Percentiles rank a stretch among this genome's conserved stretches.
phyloP scores from a whole-genome alignment of 495 filamentous ascomycete genomes.

The Penicillium turbatum region DNA sequence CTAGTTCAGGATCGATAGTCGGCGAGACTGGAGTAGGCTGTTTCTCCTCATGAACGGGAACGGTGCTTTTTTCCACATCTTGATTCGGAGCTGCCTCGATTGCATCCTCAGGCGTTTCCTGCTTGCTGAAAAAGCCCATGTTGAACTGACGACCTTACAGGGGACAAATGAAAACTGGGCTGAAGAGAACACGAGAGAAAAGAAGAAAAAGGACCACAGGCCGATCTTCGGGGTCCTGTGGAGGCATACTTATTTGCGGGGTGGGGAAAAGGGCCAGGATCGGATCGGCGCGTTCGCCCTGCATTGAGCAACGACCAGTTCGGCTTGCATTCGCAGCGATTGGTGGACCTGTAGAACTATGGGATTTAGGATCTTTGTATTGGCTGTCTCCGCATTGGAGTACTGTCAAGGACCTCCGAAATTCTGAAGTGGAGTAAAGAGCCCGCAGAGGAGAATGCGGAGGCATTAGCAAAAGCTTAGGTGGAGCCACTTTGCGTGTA shows the following conservation, averaged over 20 bases:
- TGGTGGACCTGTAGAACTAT: neutral
- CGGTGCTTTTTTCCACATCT: constrained; percentile 33
- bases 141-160: neutral
- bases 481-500: constrained; percentile 1
- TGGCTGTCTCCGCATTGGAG: neutral
- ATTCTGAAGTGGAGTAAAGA: neutral
- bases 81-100: constrained; percentile 19
- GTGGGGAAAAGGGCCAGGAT: neutral
- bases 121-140: constrained; percentile 34
- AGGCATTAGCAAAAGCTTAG: constrained; percentile 11
- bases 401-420: neutral
- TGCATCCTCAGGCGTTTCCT: constrained; percentile 20
- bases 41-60: constrained; percentile 26
- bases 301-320: neutral
- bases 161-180: neutral
- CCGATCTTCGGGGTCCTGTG: neutral
- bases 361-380: neutral
- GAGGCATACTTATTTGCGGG: neutral
- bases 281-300: neutral
- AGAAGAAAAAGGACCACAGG: neutral
- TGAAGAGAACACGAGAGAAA: neutral
- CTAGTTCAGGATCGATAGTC: constrained; percentile 48
- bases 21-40: constrained; percentile 9
- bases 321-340: neutral
- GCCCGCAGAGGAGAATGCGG: neutral